Conservation (phyloP, 495 filamentous ascomycete species). For the Hypoxylon perforatum region DNA sequence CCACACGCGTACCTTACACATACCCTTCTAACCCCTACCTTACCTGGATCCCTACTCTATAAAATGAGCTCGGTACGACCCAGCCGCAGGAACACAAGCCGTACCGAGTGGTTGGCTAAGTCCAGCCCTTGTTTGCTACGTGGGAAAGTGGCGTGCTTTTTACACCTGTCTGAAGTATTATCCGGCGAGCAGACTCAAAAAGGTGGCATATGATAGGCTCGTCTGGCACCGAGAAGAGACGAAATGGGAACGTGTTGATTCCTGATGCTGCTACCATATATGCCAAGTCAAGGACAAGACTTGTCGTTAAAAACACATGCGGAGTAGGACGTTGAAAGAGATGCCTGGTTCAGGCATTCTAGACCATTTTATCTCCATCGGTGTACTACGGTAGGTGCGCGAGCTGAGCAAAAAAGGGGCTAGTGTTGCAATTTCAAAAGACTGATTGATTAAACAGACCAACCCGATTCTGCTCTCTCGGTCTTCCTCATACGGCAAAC, state of each 20-base stretch:
- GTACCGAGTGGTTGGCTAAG: conserved; percentile 35
- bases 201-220: conserved; percentile 12
- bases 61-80: conserved; percentile 24
- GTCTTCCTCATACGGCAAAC: conserved; percentile 1
- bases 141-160: neutral
- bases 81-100: conserved; percentile 6
- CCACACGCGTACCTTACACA: conserved; percentile 11
- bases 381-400: no score
- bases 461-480: conserved; percentile 2
- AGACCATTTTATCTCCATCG: neutral
- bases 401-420: neutral
- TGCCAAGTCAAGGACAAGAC: neutral
- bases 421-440: neutral
- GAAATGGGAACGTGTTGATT: neutral
- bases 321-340: neutral
- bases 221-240: neutral
- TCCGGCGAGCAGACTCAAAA: conserved; percentile 11
- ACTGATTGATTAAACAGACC: neutral
- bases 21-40: neutral
- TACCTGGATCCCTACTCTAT: conserved; percentile 5
- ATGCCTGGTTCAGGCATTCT: neutral
- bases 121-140: neutral
- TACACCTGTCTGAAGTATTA: conserved; percentile 17
- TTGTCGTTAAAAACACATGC: neutral
- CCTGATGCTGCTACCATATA: neutral